Base-by-base conservation (phyloP, 192 early-diverging fungal species). In the Backusella tarrabulga region DNA sequence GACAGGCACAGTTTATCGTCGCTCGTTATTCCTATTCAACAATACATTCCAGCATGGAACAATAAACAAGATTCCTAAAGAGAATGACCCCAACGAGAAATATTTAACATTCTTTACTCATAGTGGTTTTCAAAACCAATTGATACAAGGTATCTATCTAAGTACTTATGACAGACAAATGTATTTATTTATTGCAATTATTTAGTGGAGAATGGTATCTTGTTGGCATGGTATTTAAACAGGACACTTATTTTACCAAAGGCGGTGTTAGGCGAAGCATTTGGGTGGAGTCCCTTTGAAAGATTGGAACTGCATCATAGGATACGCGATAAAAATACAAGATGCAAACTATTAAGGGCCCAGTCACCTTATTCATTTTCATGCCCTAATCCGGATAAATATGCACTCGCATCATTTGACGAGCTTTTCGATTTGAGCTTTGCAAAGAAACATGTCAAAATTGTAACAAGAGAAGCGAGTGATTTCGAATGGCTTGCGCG, bases 91-190 rank as follows among this genome's bases (percentile, higher is more conserved):
- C 21, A 68, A 83, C 35, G 87, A 88, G 67, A 77, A 79, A 54
- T 88, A 84, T 66, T 46, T 88, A 6, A 81, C 82, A 0, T 88
- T 85, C 66, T 75, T 87, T 34, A 84, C 87, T 8, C 87, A 88
- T 71, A 88, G 87, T 23, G 85, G 85, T 11, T 85, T 88, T 67
- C 85, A 88, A 26, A 88, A 88, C 32, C 87, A 88, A 66, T 52
- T 83, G 7, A 79, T 79, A 72, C 75, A 79, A 79, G 78, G 81
- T 79, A 68, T 41, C 2, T 67, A 35, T 32, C 15, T 15, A 21
- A 17, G 15, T 9, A n/a, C 5, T 26, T 14, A 8, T 29, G 21
- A 36, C 38, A 72, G 23, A 36, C 4, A 50, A 50, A 68, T 41
- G 0, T 14, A 8, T 36, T 44, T 6, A 46, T 35, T 60, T 40